These are phyloP conservation scores for Agrocybe praecox DNA, from an alignment of 768 basidiomycete species.

Conservation along the genomic window DNA sequence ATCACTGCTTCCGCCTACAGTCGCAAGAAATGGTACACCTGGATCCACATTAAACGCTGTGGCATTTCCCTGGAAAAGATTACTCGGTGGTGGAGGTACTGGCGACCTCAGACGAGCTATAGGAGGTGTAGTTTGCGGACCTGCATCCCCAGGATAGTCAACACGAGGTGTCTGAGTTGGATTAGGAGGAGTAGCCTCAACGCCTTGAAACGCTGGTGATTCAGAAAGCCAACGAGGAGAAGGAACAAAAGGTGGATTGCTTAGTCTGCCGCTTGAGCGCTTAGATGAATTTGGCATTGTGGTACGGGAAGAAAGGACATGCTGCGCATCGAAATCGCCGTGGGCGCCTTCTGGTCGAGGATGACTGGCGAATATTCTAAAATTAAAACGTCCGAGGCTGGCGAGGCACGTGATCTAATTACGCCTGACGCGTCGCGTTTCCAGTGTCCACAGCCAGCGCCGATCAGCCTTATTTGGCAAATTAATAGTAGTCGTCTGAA, in stretches of 20 bases:
- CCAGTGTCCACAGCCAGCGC: too few relatives aligned
- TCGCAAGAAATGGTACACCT: slow-evolving; percentile 22
- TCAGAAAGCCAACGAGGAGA: slow-evolving; percentile 19
- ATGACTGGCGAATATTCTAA: too few relatives aligned
- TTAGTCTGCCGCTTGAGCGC: neutral
- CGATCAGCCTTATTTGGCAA: too few relatives aligned
- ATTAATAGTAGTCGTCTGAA: too few relatives aligned
- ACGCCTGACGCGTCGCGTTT: too few relatives aligned
- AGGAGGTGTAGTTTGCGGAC: neutral
- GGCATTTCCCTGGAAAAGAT: slow-evolving; percentile 14
- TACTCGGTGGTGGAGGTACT: slow-evolving; percentile 22
- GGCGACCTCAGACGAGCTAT: slow-evolving; percentile 12
- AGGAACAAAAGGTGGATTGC: slow-evolving; percentile 13
- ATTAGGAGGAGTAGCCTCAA: too few relatives aligned
- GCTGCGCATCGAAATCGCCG: too few relatives aligned
- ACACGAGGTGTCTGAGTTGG: neutral
- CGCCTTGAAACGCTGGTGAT: slow-evolving; percentile 9
- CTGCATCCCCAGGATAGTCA: slow-evolving; percentile 1
- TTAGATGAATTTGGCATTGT: neutral
- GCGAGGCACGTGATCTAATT: too few relatives aligned
- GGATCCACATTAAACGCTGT: slow-evolving; percentile 23
- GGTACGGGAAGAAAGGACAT: too few relatives aligned
- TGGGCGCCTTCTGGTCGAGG: too few relatives aligned
- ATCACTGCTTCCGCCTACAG: slow-evolving; percentile 15
- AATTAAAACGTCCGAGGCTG: too few relatives aligned